Conservation (phyloP, 139 green algal species). For the Tetradesmus obliquus region DNA sequence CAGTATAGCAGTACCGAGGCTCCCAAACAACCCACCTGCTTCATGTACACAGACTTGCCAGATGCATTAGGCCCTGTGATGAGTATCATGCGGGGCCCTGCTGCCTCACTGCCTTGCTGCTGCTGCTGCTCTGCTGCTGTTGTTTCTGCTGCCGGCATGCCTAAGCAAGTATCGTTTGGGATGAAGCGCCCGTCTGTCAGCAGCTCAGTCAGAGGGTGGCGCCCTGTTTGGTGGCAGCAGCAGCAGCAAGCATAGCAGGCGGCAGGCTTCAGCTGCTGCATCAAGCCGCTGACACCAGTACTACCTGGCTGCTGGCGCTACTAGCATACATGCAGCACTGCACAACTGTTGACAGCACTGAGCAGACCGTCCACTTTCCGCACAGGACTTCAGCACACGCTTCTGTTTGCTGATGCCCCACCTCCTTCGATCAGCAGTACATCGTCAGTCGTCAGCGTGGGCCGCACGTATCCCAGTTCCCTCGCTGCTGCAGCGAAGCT, state of each 20-base stretch:
- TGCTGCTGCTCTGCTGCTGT: not conserved
- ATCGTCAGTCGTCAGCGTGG: slow-evolving; percentile 66
- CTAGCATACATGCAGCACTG: no score
- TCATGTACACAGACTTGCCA: slow-evolving; percentile 89
- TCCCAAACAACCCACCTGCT: slow-evolving; percentile 48
- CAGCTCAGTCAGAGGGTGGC: slow-evolving; percentile 87
- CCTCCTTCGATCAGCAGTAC: slow-evolving; percentile 78
- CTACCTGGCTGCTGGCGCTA: no score
- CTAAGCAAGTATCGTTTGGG: slow-evolving; percentile 84
- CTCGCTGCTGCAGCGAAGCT: slow-evolving; percentile 72
- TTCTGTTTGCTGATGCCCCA: not conserved
- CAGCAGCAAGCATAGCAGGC: not conserved
- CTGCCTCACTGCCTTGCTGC: not conserved
- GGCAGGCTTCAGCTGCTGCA: no score
- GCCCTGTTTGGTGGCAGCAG: slow-evolving; percentile 51
- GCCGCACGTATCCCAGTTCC: slow-evolving; percentile 65
- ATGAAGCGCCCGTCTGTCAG: slow-evolving; percentile 73
- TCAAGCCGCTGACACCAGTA: no score
- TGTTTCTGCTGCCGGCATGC: not conserved
- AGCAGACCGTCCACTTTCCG: no score
- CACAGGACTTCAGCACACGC: not conserved
- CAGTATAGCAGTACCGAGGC: not conserved
- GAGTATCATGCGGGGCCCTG: slow-evolving; percentile 53
- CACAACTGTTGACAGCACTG: no score
- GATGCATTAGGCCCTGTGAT: slow-evolving; percentile 82